Base-by-base conservation (phyloP, 331 rosid genomes). In the Telfairia occidentalis region DNA sequence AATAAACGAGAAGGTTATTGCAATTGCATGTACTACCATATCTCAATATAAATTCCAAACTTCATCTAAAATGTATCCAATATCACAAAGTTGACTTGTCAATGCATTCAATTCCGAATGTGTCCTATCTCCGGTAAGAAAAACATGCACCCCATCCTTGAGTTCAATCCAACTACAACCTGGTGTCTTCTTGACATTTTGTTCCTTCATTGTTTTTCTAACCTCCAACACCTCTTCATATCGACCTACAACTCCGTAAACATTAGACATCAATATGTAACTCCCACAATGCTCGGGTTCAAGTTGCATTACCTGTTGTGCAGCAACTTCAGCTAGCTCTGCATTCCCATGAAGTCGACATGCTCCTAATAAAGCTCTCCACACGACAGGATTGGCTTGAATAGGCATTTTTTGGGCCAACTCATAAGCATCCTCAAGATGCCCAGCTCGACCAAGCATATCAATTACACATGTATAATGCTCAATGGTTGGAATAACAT, bases 401-500 rank as follows among this genome's bases (percentile, higher is more conserved):
- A 74, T 40, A 29, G 88, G 74, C 83, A 77, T 84, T 63, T 59
- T 79, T 55, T 46, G 78, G 9, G 80, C 78, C 67, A 81, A 2
- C 35, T 76, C 82, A 53, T 79, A 65, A 24, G 84, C 84, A 32
- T 84, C 85, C 38, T 60, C 29, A 11, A 79, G 4, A 28, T 38
- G 54, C 21, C 85, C 84, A 3, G 76, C 73, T 77, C 77, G 48
- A 42, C 85, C 83, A 0, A 79, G 82, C 79, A 79, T 75, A 73
- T 84, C 88, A 5, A 84, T 81, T 79, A 79, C 66, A 66, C 85
- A 81, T 29, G 84, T 82, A 12, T 79, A 77, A 40, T 84, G 88
- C 77, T 82, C 88, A 52, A 82, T 80, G 45, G 80, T 74, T 2
- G 88, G 88, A 37, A 52, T 57, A 49, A 81, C 55, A 49, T 37